Percentiles rank a stretch among this genome's conserved stretches.
Evolutionary conservation across 257 asterid genomes (phyloP).

Genomic region (Plantago ovata): DNA sequence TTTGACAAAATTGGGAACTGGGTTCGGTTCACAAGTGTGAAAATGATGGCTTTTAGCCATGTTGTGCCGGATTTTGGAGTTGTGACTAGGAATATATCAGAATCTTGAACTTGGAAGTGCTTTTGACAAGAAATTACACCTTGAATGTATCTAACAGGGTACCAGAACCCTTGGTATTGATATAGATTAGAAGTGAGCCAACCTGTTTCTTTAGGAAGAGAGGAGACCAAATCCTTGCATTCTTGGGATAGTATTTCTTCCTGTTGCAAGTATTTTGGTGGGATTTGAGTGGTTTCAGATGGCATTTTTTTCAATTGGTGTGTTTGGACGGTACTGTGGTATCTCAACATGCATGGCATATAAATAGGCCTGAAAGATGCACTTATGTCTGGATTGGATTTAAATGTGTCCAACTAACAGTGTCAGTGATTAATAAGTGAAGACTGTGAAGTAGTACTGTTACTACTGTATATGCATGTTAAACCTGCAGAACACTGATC

Average conservation of each 20-base stretch:
- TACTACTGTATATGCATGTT: no score
- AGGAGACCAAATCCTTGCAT: slow-evolving; percentile 20
- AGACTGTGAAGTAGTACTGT: no score
- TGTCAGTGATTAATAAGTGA: no score
- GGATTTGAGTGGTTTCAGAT: slow-evolving; percentile 18
- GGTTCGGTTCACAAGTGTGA: slow-evolving; percentile 31
- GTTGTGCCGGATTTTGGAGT: slow-evolving; percentile 57
- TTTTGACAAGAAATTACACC: slow-evolving; percentile 32
- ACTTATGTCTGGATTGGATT: no score
- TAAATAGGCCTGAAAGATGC: background rate
- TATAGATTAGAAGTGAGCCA: slow-evolving; percentile 35
- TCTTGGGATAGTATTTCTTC: slow-evolving; percentile 31
- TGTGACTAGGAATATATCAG: slow-evolving; percentile 43
- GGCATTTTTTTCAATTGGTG: slow-evolving; percentile 25
- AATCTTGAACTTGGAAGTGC: slow-evolving; percentile 26
- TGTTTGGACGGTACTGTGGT: background rate
- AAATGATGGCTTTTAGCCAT: slow-evolving; percentile 46
- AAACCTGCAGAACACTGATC: no score
- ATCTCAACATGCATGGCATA: slow-evolving; percentile 1
- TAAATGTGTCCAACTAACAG: no score
- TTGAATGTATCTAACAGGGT: slow-evolving; percentile 24
- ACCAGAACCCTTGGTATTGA: slow-evolving; percentile 48
- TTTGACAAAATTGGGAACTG: slow-evolving; percentile 8
- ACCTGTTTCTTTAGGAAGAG: slow-evolving; percentile 40
- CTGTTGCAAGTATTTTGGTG: slow-evolving; percentile 32